Evolutionary conservation across 441 rosid genomes (phyloP).

Genomic region (Pelargonium cotyledonis): DNA sequence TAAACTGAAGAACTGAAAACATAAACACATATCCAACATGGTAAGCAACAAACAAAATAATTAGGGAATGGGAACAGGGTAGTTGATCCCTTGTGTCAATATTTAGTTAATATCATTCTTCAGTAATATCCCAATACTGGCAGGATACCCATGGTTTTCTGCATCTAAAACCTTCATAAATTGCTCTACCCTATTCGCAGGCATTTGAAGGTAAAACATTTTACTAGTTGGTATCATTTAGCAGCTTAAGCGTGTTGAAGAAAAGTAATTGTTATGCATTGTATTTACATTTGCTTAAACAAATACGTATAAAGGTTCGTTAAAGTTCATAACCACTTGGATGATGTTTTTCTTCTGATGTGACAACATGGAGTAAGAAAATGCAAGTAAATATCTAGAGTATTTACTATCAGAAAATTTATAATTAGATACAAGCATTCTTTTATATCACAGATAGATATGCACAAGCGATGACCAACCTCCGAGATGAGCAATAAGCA

Average conservation of each 20-base stretch:
- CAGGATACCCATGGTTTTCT: neutral
- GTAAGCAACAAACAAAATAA: too few species aligned
- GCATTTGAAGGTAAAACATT: slow-evolving; percentile 1
- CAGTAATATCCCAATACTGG: neutral
- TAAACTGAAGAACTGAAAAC: neutral
- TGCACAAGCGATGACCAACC: slow-evolving; percentile 39
- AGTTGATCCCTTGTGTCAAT: neutral
- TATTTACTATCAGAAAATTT: neutral
- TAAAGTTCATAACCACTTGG: neutral
- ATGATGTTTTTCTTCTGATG: neutral
- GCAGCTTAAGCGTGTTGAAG: neutral
- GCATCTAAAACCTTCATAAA: neutral
- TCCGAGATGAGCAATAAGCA: slow-evolving; percentile 91
- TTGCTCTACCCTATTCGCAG: neutral
- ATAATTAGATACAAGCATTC: neutral
- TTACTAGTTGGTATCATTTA: neutral
- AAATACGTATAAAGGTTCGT: neutral
- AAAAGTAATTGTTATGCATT: neutral
- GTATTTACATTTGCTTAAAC: neutral
- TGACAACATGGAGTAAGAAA: neutral
- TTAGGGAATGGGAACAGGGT: neutral
- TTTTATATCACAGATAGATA: slow-evolving; percentile 8
- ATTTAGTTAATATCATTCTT: neutral
- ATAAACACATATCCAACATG: neutral
- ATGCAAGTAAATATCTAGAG: neutral